Evolutionary conservation across 345 rosid genomes (phyloP).

Genomic region (Syzygium grande): DNA sequence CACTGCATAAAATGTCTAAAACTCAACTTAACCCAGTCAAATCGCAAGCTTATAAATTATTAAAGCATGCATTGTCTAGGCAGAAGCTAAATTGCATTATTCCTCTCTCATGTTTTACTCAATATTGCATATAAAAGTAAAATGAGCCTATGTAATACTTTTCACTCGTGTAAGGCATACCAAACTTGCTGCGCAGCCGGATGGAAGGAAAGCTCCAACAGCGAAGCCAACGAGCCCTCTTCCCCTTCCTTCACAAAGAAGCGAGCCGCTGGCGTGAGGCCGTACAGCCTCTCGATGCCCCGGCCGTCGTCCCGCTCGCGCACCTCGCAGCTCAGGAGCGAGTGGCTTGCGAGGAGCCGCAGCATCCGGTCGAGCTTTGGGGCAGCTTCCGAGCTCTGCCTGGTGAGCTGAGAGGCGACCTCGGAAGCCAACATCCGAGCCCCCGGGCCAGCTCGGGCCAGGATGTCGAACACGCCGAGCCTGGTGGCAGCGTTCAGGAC

Average conservation of each 20-base stretch:
- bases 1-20: not conserved
- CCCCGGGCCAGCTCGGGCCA: not conserved
- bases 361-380: slow-evolving; percentile 1
- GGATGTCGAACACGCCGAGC: slow-evolving; percentile 5
- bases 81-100: not conserved
- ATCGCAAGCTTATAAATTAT: not conserved
- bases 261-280: not conserved
- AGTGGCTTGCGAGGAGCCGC: slow-evolving; percentile 2
- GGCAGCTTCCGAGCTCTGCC: not conserved
- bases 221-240: not conserved
- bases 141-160: not conserved
- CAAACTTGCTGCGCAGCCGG: slow-evolving; percentile 1
- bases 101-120: not conserved
- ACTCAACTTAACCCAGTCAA: not conserved
- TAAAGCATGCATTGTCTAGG: not conserved
- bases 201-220: not conserved
- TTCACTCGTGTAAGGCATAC: not conserved
- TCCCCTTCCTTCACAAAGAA: slow-evolving; percentile 1
- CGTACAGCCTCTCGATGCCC: not conserved
- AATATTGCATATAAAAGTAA: not conserved
- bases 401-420: not conserved
- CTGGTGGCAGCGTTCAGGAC: slow-evolving; percentile 1
- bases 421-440: not conserved
- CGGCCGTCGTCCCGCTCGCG: not conserved
- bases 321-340: not conserved